Conservation (phyloP, 2,329 filamentous ascomycete species). For the Eutypella sp. region DNA sequence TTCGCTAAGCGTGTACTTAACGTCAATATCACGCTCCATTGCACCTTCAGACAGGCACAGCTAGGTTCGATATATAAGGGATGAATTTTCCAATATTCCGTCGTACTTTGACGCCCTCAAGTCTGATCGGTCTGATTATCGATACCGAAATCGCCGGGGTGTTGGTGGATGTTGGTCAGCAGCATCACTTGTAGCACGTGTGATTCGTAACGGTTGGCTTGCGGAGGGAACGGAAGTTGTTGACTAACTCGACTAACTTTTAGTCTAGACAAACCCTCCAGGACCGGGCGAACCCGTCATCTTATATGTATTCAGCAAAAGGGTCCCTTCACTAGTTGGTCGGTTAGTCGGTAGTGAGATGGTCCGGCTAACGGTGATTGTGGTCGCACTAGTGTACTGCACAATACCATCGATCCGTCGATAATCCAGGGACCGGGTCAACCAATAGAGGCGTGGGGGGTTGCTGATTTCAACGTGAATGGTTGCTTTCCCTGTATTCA, state of each 20-base stretch:
- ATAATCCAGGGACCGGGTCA: neutral
- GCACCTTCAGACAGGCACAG: neutral
- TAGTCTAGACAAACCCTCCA: neutral
- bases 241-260: neutral
- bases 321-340: too few species aligned
- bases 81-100: too few species aligned
- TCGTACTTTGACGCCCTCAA: neutral
- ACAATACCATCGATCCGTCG: neutral
- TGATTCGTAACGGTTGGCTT: neutral
- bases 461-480: neutral
- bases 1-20: constrained; percentile 8
- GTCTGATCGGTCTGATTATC: neutral
- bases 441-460: neutral
- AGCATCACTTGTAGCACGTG: neutral
- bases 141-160: neutral
- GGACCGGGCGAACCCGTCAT: too few species aligned
- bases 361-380: too few species aligned
- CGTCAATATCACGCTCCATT: neutral
- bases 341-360: too few species aligned
- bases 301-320: too few species aligned
- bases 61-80: neutral
- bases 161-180: neutral
- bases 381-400: neutral
- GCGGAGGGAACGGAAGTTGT: neutral
- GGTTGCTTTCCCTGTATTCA: neutral